Conservation (phyloP, 768 basidiomycete species). For the Leccinum longicurvipes region DNA sequence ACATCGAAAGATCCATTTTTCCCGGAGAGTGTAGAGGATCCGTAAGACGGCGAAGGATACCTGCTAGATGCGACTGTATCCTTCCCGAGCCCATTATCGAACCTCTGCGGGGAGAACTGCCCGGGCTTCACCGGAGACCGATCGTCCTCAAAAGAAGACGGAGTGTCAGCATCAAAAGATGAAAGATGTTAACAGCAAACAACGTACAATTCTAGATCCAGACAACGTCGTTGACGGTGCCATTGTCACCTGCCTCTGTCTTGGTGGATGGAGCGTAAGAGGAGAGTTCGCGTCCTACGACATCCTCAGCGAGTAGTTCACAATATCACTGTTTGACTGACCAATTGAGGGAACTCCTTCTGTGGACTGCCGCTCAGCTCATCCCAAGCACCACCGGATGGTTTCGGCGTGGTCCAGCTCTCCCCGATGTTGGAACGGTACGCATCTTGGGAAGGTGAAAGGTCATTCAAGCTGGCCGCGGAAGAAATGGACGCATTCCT, state of each 20-base stretch:
- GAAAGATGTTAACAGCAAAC: background rate
- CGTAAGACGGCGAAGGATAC: conserved; percentile 47
- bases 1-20: conserved; percentile 38
- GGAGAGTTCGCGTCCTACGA: conserved; percentile 40
- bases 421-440: conserved; percentile 49
- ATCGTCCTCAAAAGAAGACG: conserved; percentile 40
- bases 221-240: conserved; percentile 38
- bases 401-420: conserved; percentile 48
- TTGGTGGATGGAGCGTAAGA: conserved; percentile 43
- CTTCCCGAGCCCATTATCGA: conserved; percentile 44
- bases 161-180: conserved; percentile 17
- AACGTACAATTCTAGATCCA: conserved; percentile 39
- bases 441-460: conserved; percentile 39
- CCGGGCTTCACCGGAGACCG: conserved; percentile 44
- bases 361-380: conserved; percentile 47
- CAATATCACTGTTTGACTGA: conserved; percentile 27
- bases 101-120: conserved; percentile 54
- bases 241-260: conserved; percentile 44
- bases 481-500: conserved; percentile 65
- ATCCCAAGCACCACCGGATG: conserved; percentile 59
- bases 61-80: conserved; percentile 38
- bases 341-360: conserved; percentile 49
- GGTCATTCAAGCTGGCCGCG: conserved; percentile 48
- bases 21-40: conserved; percentile 28
- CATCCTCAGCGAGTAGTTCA: conserved; percentile 13